Evolutionary conservation across 306 rosid genomes (phyloP).

Genomic region (Glycine tomentella): DNA sequence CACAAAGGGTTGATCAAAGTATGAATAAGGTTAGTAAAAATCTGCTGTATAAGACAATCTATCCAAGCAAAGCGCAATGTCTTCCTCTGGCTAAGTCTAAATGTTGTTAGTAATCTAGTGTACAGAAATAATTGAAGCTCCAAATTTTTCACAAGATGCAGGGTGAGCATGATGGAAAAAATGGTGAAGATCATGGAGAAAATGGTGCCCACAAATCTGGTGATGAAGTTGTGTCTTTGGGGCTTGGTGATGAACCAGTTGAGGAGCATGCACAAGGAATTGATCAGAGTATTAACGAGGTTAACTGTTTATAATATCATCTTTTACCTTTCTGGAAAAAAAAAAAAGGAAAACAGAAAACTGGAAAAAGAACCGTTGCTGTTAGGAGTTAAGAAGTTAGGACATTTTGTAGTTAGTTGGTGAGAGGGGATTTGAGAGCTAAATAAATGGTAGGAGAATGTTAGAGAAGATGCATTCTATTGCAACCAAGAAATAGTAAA

Average conservation of each 20-base stretch:
- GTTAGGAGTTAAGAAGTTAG: background rate
- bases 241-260: constrained; percentile 22
- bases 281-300: constrained; percentile 28
- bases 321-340: background rate
- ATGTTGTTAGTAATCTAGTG: background rate
- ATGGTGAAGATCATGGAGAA: constrained; percentile 19
- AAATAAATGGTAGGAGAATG: background rate
- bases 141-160: constrained; percentile 16
- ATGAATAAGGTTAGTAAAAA: constrained; percentile 3
- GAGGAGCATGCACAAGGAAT: constrained; percentile 14
- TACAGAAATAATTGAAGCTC: background rate
- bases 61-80: background rate
- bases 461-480: background rate
- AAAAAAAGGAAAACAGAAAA: background rate
- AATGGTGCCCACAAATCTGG: background rate
- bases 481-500: background rate
- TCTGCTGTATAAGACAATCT: background rate
- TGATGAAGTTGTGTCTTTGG: constrained; percentile 23
- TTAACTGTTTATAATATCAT: constrained; percentile 15
- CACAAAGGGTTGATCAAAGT: constrained; percentile 17
- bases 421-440: background rate
- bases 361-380: constrained; percentile 16
- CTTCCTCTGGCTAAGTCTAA: background rate
- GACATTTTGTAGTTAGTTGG: background rate
- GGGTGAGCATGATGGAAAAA: constrained; percentile 35